Percentiles rank a stretch among this genome's conserved stretches.
Conservation (phyloP, 768 basidiomycete genomes). For the Tricholoma bakamatsutake region DNA sequence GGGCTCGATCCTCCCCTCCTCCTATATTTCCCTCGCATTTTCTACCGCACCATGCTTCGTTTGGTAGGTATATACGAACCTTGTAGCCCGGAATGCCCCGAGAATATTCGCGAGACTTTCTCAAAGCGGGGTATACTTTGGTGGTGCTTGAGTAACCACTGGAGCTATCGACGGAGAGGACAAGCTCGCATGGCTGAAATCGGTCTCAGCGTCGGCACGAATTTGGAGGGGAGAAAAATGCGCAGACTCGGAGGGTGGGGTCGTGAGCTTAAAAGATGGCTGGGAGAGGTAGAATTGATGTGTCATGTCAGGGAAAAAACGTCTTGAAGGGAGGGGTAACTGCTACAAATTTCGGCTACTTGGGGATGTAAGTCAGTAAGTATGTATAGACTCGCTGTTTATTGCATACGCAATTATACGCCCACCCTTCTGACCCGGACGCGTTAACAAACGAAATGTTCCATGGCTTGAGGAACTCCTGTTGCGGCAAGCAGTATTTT, state of each 20-base stretch:
- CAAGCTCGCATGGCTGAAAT: constrained; percentile 25
- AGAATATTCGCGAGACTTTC: constrained; percentile 31
- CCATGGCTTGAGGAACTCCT: no score
- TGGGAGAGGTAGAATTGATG: no score
- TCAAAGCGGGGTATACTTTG: no score
- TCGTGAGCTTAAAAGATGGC: constrained; percentile 35
- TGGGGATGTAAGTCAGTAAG: no score
- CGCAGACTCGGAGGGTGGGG: constrained; percentile 48
- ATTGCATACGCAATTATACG: no score
- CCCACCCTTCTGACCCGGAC: no score
- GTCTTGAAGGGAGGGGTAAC: background rate
- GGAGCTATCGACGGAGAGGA: constrained; percentile 16
- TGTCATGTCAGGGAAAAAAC: constrained; percentile 28
- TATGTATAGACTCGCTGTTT: no score
- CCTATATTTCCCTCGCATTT: constrained; percentile 49
- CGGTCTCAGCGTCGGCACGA: constrained; percentile 26
- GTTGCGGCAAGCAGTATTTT: no score
- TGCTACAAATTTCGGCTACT: no score
- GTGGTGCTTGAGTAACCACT: constrained; percentile 44
- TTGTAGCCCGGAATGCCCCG: constrained; percentile 47
- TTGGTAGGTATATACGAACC: constrained; percentile 26
- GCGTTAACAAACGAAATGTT: no score
- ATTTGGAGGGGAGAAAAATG: constrained; percentile 31
- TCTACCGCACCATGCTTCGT: constrained; percentile 47
- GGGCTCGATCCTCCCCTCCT: constrained; percentile 65